A percentile compares a stretch with the other conserved stretches of the same genome.
These are phyloP conservation scores for Graphilbum ipis-grandicollis DNA, from an alignment of 2,329 filamentous ascomycete genomes.

Conservation along the genomic window DNA sequence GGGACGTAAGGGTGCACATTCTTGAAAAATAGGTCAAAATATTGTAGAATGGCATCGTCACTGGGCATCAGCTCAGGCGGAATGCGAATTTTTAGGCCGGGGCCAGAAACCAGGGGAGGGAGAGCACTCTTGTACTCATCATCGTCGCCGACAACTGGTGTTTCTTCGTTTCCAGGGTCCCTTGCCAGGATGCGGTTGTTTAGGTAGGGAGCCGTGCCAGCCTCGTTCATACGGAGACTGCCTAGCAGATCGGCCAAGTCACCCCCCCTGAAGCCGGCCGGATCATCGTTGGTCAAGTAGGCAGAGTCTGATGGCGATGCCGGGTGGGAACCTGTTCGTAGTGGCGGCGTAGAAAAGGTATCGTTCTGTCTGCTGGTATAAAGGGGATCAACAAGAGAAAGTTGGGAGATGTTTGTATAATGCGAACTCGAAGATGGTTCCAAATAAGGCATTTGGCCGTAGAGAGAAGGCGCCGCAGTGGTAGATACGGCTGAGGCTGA, in stretches of 20 bases:
- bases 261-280: conserved; percentile 48
- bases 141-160: conserved; percentile 41
- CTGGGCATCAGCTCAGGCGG: conserved; percentile 86
- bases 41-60: conserved; percentile 63
- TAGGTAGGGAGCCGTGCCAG: conserved; percentile 77
- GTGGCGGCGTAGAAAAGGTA: conserved; percentile 34
- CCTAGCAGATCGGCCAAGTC: conserved; percentile 70
- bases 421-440: conserved; percentile 32
- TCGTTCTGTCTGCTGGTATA: conserved; percentile 26
- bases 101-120: conserved; percentile 48
- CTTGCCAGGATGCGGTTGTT: conserved; percentile 31
- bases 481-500: conserved; percentile 14
- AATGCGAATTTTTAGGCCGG: conserved; percentile 68
- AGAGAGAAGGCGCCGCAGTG: conserved; percentile 19
- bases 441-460: conserved; percentile 28
- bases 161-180: conserved; percentile 26
- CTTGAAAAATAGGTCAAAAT: conserved; percentile 79
- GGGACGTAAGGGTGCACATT: conserved; percentile 89
- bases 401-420: conserved; percentile 31
- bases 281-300: conserved; percentile 24
- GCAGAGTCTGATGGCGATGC: conserved; percentile 26
- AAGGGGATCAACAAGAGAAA: conserved; percentile 31
- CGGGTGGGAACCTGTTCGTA: conserved; percentile 23
- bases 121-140: conserved; percentile 58
- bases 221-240: conserved; percentile 72